Percentiles rank a stretch among this genome's conserved stretches.
Evolutionary conservation across 768 basidiomycete species (phyloP).

Genomic region (Clitopilus hobsonii): DNA sequence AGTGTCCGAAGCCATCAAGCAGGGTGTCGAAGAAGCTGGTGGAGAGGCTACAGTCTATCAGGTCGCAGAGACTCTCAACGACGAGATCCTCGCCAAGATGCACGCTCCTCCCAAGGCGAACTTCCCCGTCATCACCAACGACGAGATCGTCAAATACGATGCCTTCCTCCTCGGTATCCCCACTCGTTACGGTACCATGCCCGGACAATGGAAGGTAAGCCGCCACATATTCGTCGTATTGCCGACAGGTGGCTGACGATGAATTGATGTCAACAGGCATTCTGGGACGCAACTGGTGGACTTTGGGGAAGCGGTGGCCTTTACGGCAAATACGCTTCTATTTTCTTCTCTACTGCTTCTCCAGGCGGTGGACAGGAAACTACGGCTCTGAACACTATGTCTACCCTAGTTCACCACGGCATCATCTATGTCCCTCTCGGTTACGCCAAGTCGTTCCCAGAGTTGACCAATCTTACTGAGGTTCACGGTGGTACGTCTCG

Average conservation of each 20-base stretch:
- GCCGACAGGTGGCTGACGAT: not conserved
- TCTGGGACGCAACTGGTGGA: conserved; percentile 76
- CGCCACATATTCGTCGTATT: not conserved
- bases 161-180: conserved; percentile 75
- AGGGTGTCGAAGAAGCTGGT: conserved; percentile 42
- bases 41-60: conserved; percentile 51
- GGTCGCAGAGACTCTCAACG: conserved; percentile 73
- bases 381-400: conserved; percentile 47
- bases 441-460: conserved; percentile 42
- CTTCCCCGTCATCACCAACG: conserved; percentile 63
- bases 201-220: conserved; percentile 72
- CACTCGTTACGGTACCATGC: conserved; percentile 77
- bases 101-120: conserved; percentile 65
- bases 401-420: conserved; percentile 68
- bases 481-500: conserved; percentile 53
- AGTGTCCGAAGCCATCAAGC: conserved; percentile 60
- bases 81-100: conserved; percentile 64
- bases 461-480: conserved; percentile 39
- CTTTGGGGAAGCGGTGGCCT: conserved; percentile 60
- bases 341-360: conserved; percentile 71
- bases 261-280: conserved; percentile 33
- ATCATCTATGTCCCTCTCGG: conserved; percentile 72
- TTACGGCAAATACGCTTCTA: conserved; percentile 68
- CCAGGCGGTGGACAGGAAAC: conserved; percentile 79
- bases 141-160: conserved; percentile 53